Conservation (phyloP, 495 filamentous ascomycete genomes). For the Lasiosphaeria hispida region DNA sequence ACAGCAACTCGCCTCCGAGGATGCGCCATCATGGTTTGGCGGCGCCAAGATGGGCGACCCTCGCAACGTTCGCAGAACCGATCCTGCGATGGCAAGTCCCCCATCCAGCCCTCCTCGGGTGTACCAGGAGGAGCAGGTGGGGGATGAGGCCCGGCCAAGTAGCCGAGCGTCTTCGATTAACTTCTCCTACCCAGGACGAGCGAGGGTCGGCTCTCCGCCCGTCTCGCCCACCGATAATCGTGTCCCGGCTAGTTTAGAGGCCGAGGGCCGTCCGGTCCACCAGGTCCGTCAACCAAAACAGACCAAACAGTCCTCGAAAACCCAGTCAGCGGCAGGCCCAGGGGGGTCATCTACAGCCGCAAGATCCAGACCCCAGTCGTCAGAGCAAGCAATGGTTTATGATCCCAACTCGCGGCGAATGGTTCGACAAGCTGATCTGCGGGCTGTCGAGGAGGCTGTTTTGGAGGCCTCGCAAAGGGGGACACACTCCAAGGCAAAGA, state of each 20-base stretch:
- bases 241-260: not conserved
- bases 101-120: constrained; percentile 33
- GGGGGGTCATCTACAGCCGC: constrained; percentile 4
- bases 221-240: constrained; percentile 14
- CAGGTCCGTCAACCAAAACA: constrained; percentile 18
- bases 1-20: constrained; percentile 37
- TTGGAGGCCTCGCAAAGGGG: constrained; percentile 49
- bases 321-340: too few species aligned
- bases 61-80: constrained; percentile 40
- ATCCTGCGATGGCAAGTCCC: constrained; percentile 40
- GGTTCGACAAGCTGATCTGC: constrained; percentile 39
- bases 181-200: constrained; percentile 71
- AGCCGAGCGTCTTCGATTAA: constrained; percentile 71
- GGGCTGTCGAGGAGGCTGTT: constrained; percentile 38
- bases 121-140: constrained; percentile 9
- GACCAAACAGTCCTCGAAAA: not conserved
- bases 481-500: constrained; percentile 54
- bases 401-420: constrained; percentile 59
- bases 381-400: constrained; percentile 46
- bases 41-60: constrained; percentile 42
- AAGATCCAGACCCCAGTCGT: constrained; percentile 23
- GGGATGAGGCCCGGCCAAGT: constrained; percentile 41
- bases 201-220: constrained; percentile 36
- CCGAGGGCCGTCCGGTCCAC: not conserved
- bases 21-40: constrained; percentile 41